Evolutionary conservation across 345 rosid species (phyloP).

Genomic region (Conringia planisiliqua): DNA sequence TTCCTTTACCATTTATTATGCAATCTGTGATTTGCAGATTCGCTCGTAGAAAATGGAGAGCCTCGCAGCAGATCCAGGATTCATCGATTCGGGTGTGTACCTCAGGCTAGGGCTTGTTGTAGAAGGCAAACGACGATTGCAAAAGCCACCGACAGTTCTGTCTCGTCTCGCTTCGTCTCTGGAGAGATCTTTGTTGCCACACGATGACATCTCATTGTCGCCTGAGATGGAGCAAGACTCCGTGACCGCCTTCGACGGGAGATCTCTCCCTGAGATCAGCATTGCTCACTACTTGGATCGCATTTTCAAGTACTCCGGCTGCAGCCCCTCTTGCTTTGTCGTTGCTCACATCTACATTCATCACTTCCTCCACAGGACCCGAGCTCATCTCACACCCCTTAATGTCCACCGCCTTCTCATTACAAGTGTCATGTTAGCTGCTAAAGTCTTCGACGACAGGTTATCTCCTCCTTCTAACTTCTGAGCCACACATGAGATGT

Average conservation of each 20-base stretch:
- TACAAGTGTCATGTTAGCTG: constrained; percentile 79
- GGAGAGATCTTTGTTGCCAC: constrained; percentile 49
- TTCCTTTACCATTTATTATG: background rate
- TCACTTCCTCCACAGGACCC: constrained; percentile 48
- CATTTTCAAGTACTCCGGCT: constrained; percentile 73
- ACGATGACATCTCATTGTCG: constrained; percentile 9
- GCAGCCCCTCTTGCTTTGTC: constrained; percentile 95
- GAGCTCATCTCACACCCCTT: constrained; percentile 53
- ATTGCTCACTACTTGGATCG: constrained; percentile 70
- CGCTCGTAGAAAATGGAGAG: constrained; percentile 44
- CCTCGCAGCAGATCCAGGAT: constrained; percentile 33
- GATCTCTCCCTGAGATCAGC: constrained; percentile 57
- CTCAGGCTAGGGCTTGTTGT: constrained; percentile 53
- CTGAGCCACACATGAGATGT: too few relatives aligned
- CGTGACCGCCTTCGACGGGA: constrained; percentile 60
- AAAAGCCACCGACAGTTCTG: constrained; percentile 46
- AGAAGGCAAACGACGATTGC: constrained; percentile 43
- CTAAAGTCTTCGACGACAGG: constrained; percentile 83
- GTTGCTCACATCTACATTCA: constrained; percentile 70
- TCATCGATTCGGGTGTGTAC: constrained; percentile 44
- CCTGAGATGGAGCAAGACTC: constrained; percentile 26
- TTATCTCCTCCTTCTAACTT: background rate
- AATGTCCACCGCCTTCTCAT: constrained; percentile 87
- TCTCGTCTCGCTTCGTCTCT: constrained; percentile 60
- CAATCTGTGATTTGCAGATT: background rate